These are phyloP conservation scores for Neurospora sp. DNA, from an alignment of 2,329 filamentous ascomycete genomes.

Conservation along the genomic window DNA sequence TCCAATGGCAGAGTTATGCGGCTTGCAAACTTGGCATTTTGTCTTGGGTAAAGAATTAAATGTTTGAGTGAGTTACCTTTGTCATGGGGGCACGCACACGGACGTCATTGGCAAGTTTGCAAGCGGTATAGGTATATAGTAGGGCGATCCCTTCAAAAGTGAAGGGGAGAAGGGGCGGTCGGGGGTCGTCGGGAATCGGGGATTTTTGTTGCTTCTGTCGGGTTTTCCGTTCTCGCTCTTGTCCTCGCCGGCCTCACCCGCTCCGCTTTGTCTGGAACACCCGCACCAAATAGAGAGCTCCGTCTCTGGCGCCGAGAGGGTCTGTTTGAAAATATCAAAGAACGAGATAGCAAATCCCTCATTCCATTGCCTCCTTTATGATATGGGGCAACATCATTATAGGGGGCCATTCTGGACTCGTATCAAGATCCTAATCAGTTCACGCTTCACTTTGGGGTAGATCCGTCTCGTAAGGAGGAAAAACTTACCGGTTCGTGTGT, in stretches of 20 bases:
- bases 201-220: neutral
- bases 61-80: neutral
- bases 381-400: neutral
- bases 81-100: neutral
- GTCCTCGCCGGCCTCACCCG: neutral
- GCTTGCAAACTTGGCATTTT: neutral
- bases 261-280: neutral
- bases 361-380: neutral
- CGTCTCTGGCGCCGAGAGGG: neutral
- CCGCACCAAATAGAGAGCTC: neutral
- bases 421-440: neutral
- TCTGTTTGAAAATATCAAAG: neutral
- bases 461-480: neutral
- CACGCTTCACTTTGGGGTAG: neutral
- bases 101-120: neutral
- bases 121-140: neutral
- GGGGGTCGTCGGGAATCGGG: neutral
- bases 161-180: neutral
- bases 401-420: neutral
- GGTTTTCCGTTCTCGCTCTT: neutral
- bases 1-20: neutral
- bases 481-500: neutral
- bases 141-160: neutral
- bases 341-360: neutral
- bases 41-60: neutral